These are phyloP conservation scores for Colletotrichum eremochloae DNA, from an alignment of 2,329 filamentous ascomycete species.

Conservation along the genomic window DNA sequence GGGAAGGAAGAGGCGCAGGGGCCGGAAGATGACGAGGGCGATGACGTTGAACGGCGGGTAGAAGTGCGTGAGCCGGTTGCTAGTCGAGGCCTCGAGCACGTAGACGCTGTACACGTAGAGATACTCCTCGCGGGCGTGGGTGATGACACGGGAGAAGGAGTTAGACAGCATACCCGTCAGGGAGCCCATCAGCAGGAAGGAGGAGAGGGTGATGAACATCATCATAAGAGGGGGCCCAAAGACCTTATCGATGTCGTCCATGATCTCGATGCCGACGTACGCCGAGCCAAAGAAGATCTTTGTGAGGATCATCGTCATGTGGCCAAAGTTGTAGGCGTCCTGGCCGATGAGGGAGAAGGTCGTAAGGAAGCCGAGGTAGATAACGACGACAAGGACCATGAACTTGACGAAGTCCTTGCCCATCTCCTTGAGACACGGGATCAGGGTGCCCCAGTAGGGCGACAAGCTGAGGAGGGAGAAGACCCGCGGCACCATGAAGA, in stretches of 20 bases:
- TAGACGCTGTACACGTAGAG: conserved; percentile 80
- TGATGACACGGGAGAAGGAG: conserved; percentile 76
- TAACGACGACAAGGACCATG: conserved; percentile 80
- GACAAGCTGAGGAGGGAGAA: conserved; percentile 89
- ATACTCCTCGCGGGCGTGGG: conserved; percentile 79
- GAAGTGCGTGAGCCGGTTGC: conserved; percentile 77
- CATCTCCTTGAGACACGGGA: conserved; percentile 95
- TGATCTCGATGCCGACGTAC: conserved; percentile 79
- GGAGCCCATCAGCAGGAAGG: conserved; percentile 83
- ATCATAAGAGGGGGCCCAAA: conserved; percentile 75
- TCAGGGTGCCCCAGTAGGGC: conserved; percentile 90
- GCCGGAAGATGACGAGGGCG: conserved; percentile 78
- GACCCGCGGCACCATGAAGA: conserved; percentile 91
- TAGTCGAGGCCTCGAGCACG: conserved; percentile 76
- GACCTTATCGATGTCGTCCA: conserved; percentile 70
- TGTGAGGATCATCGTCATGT: conserved; percentile 82
- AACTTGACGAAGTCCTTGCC: conserved; percentile 93
- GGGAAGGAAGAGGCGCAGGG: conserved; percentile 76
- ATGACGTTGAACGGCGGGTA: conserved; percentile 82
- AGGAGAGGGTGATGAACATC: conserved; percentile 82
- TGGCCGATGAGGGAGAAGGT: conserved; percentile 86
- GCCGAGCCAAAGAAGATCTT: conserved; percentile 86
- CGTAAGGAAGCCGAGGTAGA: conserved; percentile 90
- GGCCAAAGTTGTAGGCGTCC: conserved; percentile 71
- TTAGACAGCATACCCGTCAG: conserved; percentile 84